Conservation (phyloP, 805 yeast species). For the Pichia californica region DNA sequence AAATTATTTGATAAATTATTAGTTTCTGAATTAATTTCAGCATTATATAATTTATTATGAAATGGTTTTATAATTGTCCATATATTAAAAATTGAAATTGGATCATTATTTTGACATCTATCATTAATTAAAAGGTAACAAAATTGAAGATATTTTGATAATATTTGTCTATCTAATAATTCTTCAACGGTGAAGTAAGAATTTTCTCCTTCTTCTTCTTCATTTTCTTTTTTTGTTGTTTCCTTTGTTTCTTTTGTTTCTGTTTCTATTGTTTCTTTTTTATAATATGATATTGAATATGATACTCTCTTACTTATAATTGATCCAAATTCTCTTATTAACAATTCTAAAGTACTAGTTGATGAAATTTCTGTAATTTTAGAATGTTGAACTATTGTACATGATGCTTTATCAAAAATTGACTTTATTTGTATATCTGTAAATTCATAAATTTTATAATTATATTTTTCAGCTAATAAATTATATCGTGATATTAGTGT, state of each 20-base stretch:
- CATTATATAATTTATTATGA: conserved; percentile 25
- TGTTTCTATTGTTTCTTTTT: not conserved
- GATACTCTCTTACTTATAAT: conserved; percentile 9
- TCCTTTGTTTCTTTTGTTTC: not conserved
- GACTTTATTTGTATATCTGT: conserved; percentile 6
- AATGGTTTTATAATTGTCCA: conserved; percentile 27
- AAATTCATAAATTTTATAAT: conserved; percentile 1
- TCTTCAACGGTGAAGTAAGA: conserved; percentile 9
- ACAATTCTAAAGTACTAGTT: conserved; percentile 6
- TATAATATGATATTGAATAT: conserved; percentile 10
- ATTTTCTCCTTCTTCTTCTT: not conserved
- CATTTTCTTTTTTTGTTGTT: not conserved
- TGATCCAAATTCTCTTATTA: conserved; percentile 16
- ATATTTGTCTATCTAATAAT: conserved; percentile 14
- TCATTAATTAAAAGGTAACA: conserved; percentile 25
- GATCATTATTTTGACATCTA: conserved; percentile 20
- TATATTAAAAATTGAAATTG: conserved; percentile 20
- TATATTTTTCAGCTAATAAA: conserved; percentile 7
- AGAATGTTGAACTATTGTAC: not conserved
- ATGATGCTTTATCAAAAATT: conserved; percentile 14
- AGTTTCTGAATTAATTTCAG: conserved; percentile 18
- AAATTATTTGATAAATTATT: conserved; percentile 26
- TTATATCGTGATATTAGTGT: conserved; percentile 11
- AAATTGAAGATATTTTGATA: conserved; percentile 23
- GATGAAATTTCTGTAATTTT: not conserved